Conservation (phyloP, 1,284 basidiomycete genomes). For the Trichosporon asahii region DNA sequence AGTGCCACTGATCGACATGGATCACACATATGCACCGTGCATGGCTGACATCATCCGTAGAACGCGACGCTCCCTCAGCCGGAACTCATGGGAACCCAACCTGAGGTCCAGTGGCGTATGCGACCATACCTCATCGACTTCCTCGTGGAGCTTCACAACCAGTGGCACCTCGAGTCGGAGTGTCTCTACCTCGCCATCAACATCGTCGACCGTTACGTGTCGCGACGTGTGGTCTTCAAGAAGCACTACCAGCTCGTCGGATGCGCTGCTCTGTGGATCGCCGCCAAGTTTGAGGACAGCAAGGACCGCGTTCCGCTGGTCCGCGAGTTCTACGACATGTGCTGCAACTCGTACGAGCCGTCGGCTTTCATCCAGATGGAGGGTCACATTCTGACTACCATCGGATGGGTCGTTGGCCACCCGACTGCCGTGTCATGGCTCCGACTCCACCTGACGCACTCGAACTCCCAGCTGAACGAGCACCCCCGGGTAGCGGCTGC, state of each 20-base stretch:
- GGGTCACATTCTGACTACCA: slow-evolving; percentile 90
- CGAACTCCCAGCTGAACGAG: slow-evolving; percentile 62
- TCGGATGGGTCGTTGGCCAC: slow-evolving; percentile 95
- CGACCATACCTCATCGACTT: slow-evolving; percentile 99
- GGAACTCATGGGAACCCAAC: slow-evolving; percentile 97
- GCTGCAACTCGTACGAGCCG: slow-evolving; percentile 91
- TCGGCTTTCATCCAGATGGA: slow-evolving; percentile 95
- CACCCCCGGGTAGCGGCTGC: slow-evolving; percentile 87
- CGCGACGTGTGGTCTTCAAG: slow-evolving; percentile 95
- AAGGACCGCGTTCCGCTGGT: slow-evolving; percentile 97
- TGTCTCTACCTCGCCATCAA: slow-evolving; percentile 97
- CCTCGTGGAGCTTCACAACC: slow-evolving; percentile 96
- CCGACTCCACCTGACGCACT: slow-evolving; percentile 55
- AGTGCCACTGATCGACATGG: slow-evolving; percentile 46
- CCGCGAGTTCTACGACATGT: slow-evolving; percentile 88
- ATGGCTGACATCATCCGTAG: slow-evolving; percentile 53
- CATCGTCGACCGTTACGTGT: slow-evolving; percentile 98
- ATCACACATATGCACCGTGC: background rate
- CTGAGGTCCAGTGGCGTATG: slow-evolving; percentile 96
- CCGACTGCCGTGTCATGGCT: slow-evolving; percentile 98
- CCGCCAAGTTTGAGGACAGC: slow-evolving; percentile 98
- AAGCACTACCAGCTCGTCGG: slow-evolving; percentile 99
- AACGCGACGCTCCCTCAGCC: slow-evolving; percentile 79
- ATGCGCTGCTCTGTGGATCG: slow-evolving; percentile 97
- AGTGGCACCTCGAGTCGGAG: slow-evolving; percentile 92